Evolutionary conservation across 768 basidiomycete genomes (phyloP).

Genomic region (Kwoniella sp.): DNA sequence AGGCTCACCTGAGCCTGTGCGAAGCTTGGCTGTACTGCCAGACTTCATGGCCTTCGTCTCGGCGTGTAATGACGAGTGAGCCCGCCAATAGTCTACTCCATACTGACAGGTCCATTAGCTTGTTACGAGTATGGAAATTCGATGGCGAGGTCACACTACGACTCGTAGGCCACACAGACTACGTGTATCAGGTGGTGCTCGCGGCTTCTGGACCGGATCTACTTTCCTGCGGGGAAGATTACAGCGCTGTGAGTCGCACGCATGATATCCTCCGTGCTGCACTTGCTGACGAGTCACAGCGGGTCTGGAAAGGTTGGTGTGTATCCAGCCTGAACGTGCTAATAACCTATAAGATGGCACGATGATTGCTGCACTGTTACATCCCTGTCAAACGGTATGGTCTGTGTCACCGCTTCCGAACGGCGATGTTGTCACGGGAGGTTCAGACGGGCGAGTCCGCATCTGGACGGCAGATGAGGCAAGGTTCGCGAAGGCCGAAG

Average conservation of each 20-base stretch:
- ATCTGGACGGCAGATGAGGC: constrained; percentile 31
- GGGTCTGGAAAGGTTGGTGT: constrained; percentile 33
- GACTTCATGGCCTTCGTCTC: constrained; percentile 21
- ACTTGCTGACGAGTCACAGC: constrained; percentile 4
- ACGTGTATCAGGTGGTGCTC: constrained; percentile 35
- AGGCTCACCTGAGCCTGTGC: constrained; percentile 34
- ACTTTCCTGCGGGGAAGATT: constrained; percentile 45
- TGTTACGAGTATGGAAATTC: constrained; percentile 33
- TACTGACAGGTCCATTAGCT: constrained; percentile 12
- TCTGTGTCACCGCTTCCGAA: constrained; percentile 37
- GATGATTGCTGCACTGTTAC: constrained; percentile 20
- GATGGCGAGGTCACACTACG: constrained; percentile 19
- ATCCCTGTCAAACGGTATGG: constrained; percentile 49
- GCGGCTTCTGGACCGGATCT: constrained; percentile 10
- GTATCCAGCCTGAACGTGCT: neutral
- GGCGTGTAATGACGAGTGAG: constrained; percentile 46
- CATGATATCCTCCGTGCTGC: neutral
- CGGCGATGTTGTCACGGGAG: constrained; percentile 45
- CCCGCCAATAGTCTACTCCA: too few relatives aligned
- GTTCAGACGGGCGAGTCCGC: constrained; percentile 36
- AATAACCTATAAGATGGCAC: too few relatives aligned
- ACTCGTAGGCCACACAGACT: constrained; percentile 39
- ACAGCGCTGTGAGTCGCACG: constrained; percentile 30
- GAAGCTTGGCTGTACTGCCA: constrained; percentile 28
- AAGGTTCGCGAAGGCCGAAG: constrained; percentile 17